Base-by-base conservation (phyloP, 352 stramenopile genomes). In the Phytophthora ramorum region DNA sequence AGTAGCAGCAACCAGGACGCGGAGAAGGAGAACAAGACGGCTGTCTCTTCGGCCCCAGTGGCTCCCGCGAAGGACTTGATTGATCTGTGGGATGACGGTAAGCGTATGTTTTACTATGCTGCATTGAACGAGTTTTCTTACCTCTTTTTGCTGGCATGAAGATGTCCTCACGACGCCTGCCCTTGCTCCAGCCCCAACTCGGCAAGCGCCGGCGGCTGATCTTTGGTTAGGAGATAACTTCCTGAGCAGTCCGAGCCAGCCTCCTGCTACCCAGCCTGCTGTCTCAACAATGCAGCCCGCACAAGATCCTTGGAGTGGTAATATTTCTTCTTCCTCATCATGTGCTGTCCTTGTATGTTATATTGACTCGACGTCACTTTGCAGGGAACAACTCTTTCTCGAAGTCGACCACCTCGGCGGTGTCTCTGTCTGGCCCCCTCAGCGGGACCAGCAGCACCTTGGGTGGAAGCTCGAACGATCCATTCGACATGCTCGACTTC, bases 31-130 rank as follows among this genome's bases (percentile, higher is more conserved):
- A 76, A n/a, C n/a, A n/a, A 81, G 48, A 47, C 57, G 3, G 30
- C 59, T 26, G 53, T 16, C 14, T 19, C 41, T 35, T 3, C 28
- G 47, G n/a, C n/a, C 22, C 12, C 50, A 57, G 41, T 38, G 61
- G 28, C 51, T 7, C n/a, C 45, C 1, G 54, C 69, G 16, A 85
- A 78, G 37, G 69, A 89, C 45, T 56, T 92, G 47, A 91, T 92
- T 22, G 71, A 92, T 30, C 55, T 92, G 43, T 90, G 80, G 76
- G 78, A 89, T 58, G 80, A 85, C 41, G 75, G 79, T 90, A 75
- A 54, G 72, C 20, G 7, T 32, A 7, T 41, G 16, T 35, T 9
- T 19, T 14, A 28, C 22, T 41, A 8, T 45, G 17, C 34, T 19
- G 24, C 0, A 35, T 48, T 4, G n/a, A 30, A 49, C 17, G 17